These are phyloP conservation scores for Iberis pinnata DNA, from an alignment of 345 rosid genomes.

Conservation along the genomic window DNA sequence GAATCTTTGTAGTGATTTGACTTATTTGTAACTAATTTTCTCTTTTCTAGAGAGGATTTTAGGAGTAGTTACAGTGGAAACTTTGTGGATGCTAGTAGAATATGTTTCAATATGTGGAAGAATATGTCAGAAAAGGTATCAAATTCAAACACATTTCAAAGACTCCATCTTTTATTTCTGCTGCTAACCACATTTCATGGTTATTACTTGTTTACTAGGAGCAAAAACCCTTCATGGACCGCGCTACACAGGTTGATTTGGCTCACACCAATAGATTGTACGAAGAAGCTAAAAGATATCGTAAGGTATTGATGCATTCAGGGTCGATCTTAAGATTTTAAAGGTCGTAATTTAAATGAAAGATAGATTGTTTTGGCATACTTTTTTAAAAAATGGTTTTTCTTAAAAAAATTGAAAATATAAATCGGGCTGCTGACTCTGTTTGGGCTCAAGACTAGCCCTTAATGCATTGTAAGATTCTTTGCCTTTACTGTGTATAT, in stretches of 20 bases:
- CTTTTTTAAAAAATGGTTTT: no score
- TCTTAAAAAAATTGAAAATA: no score
- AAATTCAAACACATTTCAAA: not conserved
- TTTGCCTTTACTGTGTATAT: not conserved
- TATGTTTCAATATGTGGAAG: slow-evolving; percentile 63
- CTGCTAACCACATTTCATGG: not conserved
- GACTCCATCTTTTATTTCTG: not conserved
- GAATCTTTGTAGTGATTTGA: no score
- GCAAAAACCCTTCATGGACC: slow-evolving; percentile 39
- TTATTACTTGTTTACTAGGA: slow-evolving; percentile 36
- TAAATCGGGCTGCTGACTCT: no score
- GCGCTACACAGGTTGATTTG: slow-evolving; percentile 37
- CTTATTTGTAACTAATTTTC: slow-evolving; percentile 11
- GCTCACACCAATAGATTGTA: slow-evolving; percentile 16
- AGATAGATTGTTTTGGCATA: no score
- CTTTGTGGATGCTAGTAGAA: slow-evolving; percentile 37
- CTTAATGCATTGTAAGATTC: no score
- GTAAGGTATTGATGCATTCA: slow-evolving; percentile 26
- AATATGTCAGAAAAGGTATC: slow-evolving; percentile 56
- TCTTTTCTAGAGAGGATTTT: slow-evolving; percentile 46
- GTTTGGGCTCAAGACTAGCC: no score
- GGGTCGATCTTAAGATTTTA: no score
- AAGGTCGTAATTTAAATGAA: no score
- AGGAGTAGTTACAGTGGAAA: slow-evolving; percentile 13
- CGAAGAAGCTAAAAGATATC: slow-evolving; percentile 15